Evolutionary conservation across 2,329 filamentous ascomycete species (phyloP).

Genomic region (Chrysoporthe cubensis): DNA sequence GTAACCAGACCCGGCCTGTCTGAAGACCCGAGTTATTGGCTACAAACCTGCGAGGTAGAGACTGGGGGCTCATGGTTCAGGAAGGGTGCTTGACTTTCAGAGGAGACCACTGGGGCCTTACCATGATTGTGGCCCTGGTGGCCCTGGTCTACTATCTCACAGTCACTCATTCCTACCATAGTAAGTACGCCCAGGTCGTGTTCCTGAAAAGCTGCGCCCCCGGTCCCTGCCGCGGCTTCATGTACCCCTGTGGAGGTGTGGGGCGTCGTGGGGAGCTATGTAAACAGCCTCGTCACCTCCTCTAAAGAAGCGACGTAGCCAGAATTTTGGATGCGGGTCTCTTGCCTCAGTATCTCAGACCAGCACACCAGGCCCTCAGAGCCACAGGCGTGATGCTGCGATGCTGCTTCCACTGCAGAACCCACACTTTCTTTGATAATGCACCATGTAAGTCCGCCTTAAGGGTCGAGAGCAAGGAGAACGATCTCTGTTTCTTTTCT

Average conservation of each 20-base stretch:
- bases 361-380: too few species aligned
- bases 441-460: too few species aligned
- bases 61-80: not conserved
- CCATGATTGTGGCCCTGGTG: not conserved
- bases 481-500: too few species aligned
- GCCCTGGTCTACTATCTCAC: not conserved
- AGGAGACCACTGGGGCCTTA: not conserved
- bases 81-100: not conserved
- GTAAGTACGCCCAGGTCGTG: not conserved
- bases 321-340: not conserved
- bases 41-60: not conserved
- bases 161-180: not conserved
- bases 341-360: too few species aligned
- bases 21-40: not conserved
- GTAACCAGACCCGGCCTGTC: too few species aligned
- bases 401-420: too few species aligned
- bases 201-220: slow-evolving; percentile 3
- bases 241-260: not conserved
- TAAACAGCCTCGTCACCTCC: slow-evolving; percentile 8
- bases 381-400: too few species aligned
- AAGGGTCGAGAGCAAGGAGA: too few species aligned
- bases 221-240: not conserved
- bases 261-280: not conserved
- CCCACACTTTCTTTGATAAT: too few species aligned
- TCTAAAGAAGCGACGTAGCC: slow-evolving; percentile 8